Percentiles rank a stretch among this genome's conserved stretches.
phyloP scores from a whole-genome alignment of 1,284 basidiomycete genomes.

The Pascua guehoae region DNA sequence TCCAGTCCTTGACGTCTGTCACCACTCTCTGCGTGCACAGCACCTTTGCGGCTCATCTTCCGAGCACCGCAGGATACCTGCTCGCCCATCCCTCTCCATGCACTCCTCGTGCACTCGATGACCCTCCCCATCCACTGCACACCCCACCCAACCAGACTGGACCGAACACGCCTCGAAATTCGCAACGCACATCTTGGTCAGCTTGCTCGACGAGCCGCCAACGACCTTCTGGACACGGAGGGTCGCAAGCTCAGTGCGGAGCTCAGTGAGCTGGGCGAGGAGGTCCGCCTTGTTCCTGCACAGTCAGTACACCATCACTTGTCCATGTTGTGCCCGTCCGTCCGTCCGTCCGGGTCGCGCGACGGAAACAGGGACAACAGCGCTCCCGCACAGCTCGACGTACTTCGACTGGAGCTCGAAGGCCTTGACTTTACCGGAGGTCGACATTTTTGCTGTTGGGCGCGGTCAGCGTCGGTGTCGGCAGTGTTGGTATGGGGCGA shows the following conservation, averaged over 20 bases:
- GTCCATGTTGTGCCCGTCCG: background rate
- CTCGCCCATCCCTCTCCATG: background rate
- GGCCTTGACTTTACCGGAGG: constrained; percentile 71
- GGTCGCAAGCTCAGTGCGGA: constrained; percentile 90
- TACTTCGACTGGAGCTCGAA: constrained; percentile 93
- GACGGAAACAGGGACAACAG: constrained; percentile 53
- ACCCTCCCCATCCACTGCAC: background rate
- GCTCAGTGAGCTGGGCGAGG: constrained; percentile 87
- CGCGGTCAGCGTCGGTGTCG: no score
- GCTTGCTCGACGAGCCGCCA: constrained; percentile 90
- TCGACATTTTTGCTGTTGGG: constrained; percentile 34
- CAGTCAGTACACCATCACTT: constrained; percentile 50
- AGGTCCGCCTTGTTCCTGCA: constrained; percentile 87
- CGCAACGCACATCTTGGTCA: constrained; percentile 86
- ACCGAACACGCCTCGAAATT: constrained; percentile 1
- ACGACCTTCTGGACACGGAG: constrained; percentile 98
- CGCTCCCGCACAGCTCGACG: constrained; percentile 36
- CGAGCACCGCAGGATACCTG: background rate
- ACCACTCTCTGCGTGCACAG: no score
- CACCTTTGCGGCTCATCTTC: background rate
- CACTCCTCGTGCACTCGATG: background rate
- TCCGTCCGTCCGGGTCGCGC: background rate
- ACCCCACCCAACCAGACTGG: constrained; percentile 1
- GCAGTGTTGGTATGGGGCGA: no score
- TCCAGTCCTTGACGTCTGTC: no score